phyloP scores from a whole-genome alignment of 75 land plant genomes.

The Gnetum montanum region DNA sequence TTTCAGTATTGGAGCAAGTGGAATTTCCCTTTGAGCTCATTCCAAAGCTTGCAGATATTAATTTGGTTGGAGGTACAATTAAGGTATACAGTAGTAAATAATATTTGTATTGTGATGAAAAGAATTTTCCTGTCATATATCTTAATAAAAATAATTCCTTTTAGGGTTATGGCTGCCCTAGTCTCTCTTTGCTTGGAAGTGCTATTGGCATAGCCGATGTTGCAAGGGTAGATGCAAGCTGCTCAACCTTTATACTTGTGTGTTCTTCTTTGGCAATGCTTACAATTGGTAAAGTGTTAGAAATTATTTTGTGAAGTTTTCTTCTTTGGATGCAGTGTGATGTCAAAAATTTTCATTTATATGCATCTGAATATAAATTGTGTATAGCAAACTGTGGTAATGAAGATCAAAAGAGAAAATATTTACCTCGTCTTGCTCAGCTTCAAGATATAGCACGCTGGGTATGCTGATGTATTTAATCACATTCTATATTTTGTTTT shows the following conservation, averaged over 20 bases:
- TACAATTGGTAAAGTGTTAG: conserved; percentile 92
- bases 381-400: conserved; percentile 69
- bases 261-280: conserved; percentile 88
- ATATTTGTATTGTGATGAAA: too few relatives aligned
- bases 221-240: conserved; percentile 94
- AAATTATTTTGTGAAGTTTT: too few relatives aligned
- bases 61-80: conserved; percentile 87
- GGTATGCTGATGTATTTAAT: too few relatives aligned
- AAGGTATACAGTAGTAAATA: conserved; percentile 35
- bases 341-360: too few relatives aligned
- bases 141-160: too few relatives aligned
- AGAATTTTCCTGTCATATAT: too few relatives aligned
- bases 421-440: conserved; percentile 65
- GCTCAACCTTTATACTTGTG: conserved; percentile 80
- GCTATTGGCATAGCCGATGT: conserved; percentile 66
- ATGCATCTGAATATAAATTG: too few relatives aligned
- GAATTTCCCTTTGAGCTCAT: conserved; percentile 88
- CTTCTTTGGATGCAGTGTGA: too few relatives aligned
- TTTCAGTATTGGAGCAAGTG: conserved; percentile 77
- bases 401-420: conserved; percentile 78
- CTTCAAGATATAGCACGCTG: conserved; percentile 71
- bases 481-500: too few relatives aligned
- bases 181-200: conserved; percentile 68
- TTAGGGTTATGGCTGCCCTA: conserved; percentile 95
- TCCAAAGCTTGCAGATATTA: conserved; percentile 58